Evolutionary conservation across 371 early-diverging fungal genomes (phyloP).

Genomic region (Synchytrium microbalum): DNA sequence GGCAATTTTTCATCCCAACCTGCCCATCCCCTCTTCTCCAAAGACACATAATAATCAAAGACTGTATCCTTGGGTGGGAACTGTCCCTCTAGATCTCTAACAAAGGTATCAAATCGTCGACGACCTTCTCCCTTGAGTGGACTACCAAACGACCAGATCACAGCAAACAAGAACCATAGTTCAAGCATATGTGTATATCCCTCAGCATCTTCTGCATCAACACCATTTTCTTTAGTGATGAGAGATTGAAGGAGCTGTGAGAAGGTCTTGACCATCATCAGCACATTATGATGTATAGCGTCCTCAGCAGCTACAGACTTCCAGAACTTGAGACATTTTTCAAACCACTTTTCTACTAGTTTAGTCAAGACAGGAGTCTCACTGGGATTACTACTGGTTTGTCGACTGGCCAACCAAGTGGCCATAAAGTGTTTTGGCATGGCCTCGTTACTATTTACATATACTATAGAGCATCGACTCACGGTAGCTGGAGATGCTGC

Average conservation of each 20-base stretch:
- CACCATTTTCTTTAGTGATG: conserved; percentile 37
- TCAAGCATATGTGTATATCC: conserved; percentile 38
- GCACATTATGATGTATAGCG: conserved; percentile 40
- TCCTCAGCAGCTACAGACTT: conserved; percentile 30
- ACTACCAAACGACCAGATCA: conserved; percentile 49
- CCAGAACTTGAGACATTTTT: conserved; percentile 37
- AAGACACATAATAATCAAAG: conserved; percentile 46
- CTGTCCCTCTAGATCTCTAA: conserved; percentile 49
- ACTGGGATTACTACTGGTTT: conserved; percentile 21
- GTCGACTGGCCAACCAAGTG: conserved; percentile 34
- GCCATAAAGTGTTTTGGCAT: conserved; percentile 41
- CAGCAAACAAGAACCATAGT: conserved; percentile 46
- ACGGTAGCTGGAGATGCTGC: conserved; percentile 53
- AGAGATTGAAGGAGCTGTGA: conserved; percentile 40
- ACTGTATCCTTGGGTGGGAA: conserved; percentile 53
- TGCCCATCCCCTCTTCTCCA: conserved; percentile 35
- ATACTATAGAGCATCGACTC: conserved; percentile 52
- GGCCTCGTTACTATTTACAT: conserved; percentile 43
- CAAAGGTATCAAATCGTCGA: conserved; percentile 41
- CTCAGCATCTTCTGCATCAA: conserved; percentile 34
- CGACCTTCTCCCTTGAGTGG: conserved; percentile 40
- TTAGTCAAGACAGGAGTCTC: conserved; percentile 16
- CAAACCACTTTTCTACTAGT: conserved; percentile 43
- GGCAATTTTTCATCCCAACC: conserved; percentile 48
- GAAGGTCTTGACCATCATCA: conserved; percentile 32